Percentiles rank a stretch among this genome's conserved stretches.
Conservation (phyloP, 768 basidiomycete genomes). For the Coprinellus micaceus region DNA sequence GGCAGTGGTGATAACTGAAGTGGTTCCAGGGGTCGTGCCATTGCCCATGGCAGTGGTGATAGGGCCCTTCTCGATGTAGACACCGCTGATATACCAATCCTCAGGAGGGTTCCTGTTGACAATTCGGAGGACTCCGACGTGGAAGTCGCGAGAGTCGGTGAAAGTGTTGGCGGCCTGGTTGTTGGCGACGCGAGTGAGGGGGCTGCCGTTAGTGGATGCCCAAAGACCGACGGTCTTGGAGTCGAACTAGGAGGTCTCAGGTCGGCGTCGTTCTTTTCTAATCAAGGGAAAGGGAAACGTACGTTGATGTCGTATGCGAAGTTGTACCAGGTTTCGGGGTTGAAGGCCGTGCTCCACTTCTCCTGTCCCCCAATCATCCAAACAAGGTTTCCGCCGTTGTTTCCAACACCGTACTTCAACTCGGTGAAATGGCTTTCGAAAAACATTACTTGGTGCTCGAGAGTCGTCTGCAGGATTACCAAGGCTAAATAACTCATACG, state of each 20-base stretch:
- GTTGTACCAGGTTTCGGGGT: conserved; percentile 57
- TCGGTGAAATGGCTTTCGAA: conserved; percentile 65
- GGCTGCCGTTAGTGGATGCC: conserved; percentile 46
- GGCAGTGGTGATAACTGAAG: conserved; percentile 19
- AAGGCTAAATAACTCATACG: neutral
- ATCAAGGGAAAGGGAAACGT: conserved; percentile 18
- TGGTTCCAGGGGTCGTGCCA: conserved; percentile 16
- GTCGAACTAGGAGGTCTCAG: conserved; percentile 38
- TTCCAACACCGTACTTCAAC: conserved; percentile 55
- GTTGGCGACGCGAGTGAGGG: conserved; percentile 46
- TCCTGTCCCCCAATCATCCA: conserved; percentile 47
- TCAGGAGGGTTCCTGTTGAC: conserved; percentile 43
- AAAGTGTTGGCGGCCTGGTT: conserved; percentile 47
- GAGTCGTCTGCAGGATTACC: conserved; percentile 44
- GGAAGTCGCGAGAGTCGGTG: conserved; percentile 60
- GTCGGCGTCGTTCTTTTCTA: neutral
- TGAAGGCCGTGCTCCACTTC: conserved; percentile 50
- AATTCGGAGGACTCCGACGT: conserved; percentile 58
- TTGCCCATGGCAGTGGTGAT: conserved; percentile 46
- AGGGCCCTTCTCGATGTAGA: conserved; percentile 56
- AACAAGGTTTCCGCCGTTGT: conserved; percentile 45
- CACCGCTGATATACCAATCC: conserved; percentile 59
- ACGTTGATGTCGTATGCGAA: conserved; percentile 66
- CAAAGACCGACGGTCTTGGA: conserved; percentile 53
- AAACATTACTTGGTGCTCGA: conserved; percentile 61